phyloP scores from a whole-genome alignment of 768 basidiomycete species.

The Boletus reticuloceps region DNA sequence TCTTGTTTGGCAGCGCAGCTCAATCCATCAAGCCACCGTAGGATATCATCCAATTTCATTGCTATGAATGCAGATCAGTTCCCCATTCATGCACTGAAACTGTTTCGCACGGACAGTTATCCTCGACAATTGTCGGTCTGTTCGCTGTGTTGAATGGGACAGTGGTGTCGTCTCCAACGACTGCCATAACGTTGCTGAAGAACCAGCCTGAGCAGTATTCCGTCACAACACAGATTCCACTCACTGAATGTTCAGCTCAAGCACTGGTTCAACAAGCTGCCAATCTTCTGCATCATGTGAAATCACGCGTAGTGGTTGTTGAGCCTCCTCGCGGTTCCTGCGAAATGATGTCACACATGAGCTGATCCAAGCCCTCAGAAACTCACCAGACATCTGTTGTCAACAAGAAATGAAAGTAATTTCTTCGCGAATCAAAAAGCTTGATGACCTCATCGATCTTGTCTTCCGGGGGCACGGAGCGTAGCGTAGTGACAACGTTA shows the following conservation, averaged over 20 bases:
- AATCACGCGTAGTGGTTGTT: not conserved
- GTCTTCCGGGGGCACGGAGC: not conserved
- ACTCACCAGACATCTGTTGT: slow-evolving; percentile 13
- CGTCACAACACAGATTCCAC: not conserved
- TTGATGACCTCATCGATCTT: not conserved
- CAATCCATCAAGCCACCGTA: slow-evolving; percentile 11
- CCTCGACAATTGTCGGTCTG: not conserved
- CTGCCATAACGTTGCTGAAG: not conserved
- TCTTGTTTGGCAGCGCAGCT: slow-evolving; percentile 13
- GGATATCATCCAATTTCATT: slow-evolving; percentile 3
- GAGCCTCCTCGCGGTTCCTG: slow-evolving; percentile 7
- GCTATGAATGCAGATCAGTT: not conserved
- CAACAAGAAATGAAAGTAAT: slow-evolving; percentile 13
- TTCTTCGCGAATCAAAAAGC: not conserved
- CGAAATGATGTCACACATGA: not conserved
- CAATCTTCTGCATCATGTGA: not conserved
- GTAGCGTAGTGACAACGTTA: not conserved
- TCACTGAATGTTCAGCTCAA: not conserved
- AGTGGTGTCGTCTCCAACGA: too few relatives aligned
- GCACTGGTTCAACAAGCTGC: not conserved
- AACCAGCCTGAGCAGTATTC: not conserved
- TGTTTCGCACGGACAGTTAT: too few relatives aligned
- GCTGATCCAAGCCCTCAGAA: not conserved
- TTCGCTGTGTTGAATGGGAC: too few relatives aligned
- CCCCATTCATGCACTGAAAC: too few relatives aligned